These are phyloP conservation scores for Botrytis hyacinthi DNA, from an alignment of 2,329 filamentous ascomycete species.

Conservation along the genomic window DNA sequence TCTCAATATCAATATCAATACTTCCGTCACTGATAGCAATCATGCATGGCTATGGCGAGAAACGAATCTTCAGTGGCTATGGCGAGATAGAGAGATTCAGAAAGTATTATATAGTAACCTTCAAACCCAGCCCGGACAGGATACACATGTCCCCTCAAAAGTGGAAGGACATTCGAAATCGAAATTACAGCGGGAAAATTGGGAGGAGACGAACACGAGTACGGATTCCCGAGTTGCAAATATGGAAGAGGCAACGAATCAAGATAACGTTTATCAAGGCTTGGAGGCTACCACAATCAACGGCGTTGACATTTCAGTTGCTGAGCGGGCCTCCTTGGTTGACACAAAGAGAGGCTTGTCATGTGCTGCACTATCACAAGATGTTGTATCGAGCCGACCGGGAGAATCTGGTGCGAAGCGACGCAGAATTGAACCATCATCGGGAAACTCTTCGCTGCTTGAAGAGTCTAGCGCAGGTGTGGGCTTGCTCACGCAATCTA, in stretches of 20 bases:
- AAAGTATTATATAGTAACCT: neutral
- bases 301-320: neutral
- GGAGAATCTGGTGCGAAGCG: neutral
- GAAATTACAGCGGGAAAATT: neutral
- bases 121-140: fast-evolving
- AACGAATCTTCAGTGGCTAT: too few species aligned
- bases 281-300: neutral
- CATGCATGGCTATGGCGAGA: neutral
- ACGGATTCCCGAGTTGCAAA: neutral
- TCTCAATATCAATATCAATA: slow-evolving; percentile 63
- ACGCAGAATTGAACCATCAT: neutral
- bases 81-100: too few species aligned
- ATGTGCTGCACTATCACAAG: neutral
- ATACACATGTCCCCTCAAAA: neutral
- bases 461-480: neutral
- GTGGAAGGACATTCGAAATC: neutral
- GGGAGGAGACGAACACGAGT: neutral
- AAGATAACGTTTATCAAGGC: neutral
- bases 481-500: neutral
- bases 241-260: neutral
- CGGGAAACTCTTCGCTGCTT: neutral
- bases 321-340: neutral
- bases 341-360: neutral
- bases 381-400: neutral
- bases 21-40: neutral